These are phyloP conservation scores for Leucoagaricus sp. DNA, from an alignment of 1,284 basidiomycete genomes.

Conservation along the genomic window DNA sequence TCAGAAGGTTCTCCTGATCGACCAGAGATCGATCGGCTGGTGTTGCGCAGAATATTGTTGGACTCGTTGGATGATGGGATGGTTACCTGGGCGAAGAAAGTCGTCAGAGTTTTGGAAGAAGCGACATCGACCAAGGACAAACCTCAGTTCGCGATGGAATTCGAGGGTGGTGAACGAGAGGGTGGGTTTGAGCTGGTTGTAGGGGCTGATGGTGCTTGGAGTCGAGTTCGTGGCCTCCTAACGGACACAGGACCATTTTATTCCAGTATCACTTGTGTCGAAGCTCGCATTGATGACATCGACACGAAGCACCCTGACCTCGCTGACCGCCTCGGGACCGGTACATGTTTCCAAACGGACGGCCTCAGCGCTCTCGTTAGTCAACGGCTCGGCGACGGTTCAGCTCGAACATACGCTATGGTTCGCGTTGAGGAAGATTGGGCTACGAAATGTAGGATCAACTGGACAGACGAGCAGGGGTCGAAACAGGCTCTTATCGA, in stretches of 20 bases:
- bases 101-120: conserved; percentile 12
- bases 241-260: conserved; percentile 32
- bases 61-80: conserved; percentile 18
- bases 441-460: conserved; percentile 16
- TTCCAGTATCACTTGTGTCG: conserved; percentile 34
- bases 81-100: conserved; percentile 24
- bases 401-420: conserved; percentile 33
- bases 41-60: conserved; percentile 21
- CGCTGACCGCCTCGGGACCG: conserved; percentile 28
- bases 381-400: conserved; percentile 35
- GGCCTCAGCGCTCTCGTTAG: conserved; percentile 29
- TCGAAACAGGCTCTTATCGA: conserved; percentile 12
- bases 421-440: conserved; percentile 27
- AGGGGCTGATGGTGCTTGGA: conserved; percentile 50
- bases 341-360: conserved; percentile 28
- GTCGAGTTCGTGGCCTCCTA: conserved; percentile 38
- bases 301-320: conserved; percentile 25
- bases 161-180: conserved; percentile 18
- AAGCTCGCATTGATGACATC: conserved; percentile 21
- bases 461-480: conserved; percentile 6
- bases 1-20: conserved; percentile 17
- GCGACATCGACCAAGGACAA: not conserved
- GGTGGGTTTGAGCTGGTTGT: conserved; percentile 35
- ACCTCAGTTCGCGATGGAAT: conserved; percentile 18
- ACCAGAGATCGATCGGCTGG: conserved; percentile 32